Conservation (phyloP, 495 filamentous ascomycete genomes). For the Lophiostoma macrostomum region DNA sequence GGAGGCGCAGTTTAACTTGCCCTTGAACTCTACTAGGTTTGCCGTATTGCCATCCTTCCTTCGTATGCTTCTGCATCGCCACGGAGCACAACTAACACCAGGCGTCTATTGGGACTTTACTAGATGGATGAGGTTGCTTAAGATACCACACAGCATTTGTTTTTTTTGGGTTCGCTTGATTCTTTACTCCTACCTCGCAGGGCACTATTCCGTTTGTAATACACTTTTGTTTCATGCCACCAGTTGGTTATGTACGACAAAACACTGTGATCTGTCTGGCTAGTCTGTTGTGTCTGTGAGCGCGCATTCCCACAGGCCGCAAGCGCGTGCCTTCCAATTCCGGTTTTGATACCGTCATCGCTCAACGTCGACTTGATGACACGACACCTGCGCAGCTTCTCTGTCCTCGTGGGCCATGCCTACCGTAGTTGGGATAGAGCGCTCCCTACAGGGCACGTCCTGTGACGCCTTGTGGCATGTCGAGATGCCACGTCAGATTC, state of each 20-base stretch:
- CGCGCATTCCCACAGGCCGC: too few species aligned
- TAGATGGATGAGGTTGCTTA: constrained; percentile 8
- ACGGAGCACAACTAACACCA: not conserved
- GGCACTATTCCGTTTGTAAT: not conserved
- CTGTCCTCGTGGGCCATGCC: too few species aligned
- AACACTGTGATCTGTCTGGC: too few species aligned
- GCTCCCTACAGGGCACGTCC: too few species aligned
- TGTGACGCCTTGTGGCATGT: too few species aligned
- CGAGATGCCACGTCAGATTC: too few species aligned
- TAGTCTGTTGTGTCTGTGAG: too few species aligned
- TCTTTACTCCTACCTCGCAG: not conserved
- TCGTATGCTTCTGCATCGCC: not conserved
- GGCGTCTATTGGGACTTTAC: not conserved
- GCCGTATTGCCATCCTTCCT: not conserved
- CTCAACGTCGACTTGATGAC: too few species aligned
- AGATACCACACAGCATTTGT: constrained; percentile 18
- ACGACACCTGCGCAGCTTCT: too few species aligned
- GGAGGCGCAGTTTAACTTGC: constrained; percentile 32
- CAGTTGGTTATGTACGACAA: not conserved
- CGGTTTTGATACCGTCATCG: too few species aligned
- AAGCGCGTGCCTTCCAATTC: too few species aligned
- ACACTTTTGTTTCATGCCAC: not conserved
- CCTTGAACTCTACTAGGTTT: constrained; percentile 6
- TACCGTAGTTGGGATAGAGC: too few species aligned
- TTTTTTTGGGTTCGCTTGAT: not conserved